These are phyloP conservation scores for Torulaspora pretoriensis DNA, from an alignment of 1,139 yeast genomes.

Conservation along the genomic window DNA sequence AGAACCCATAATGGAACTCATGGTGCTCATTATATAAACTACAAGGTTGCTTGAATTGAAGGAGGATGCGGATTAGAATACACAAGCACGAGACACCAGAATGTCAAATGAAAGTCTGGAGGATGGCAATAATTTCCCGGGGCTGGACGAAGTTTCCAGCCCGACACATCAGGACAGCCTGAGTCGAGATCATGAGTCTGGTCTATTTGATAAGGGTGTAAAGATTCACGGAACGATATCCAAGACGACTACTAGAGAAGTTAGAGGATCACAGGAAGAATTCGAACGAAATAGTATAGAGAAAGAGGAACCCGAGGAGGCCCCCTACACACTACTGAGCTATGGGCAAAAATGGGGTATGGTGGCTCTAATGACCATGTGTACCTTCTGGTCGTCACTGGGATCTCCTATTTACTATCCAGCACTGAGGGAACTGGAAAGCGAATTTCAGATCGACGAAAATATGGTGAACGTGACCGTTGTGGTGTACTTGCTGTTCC, in stretches of 20 bases:
- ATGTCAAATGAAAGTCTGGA: background rate
- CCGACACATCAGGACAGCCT: background rate
- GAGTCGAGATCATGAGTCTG: background rate
- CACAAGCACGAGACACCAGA: background rate
- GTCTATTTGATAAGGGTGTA: background rate
- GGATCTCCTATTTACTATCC: slow-evolving; percentile 38
- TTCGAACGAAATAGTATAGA: slow-evolving; percentile 13
- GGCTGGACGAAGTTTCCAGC: background rate
- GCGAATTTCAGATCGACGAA: slow-evolving; percentile 50
- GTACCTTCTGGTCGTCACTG: slow-evolving; percentile 37
- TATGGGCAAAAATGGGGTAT: slow-evolving; percentile 32
- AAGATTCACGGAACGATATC: slow-evolving; percentile 18
- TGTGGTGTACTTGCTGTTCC: slow-evolving; percentile 65
- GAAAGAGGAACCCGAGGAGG: slow-evolving; percentile 4
- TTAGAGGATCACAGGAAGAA: slow-evolving; percentile 10
- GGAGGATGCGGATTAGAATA: background rate
- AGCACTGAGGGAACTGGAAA: slow-evolving; percentile 41
- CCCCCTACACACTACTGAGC: slow-evolving; percentile 28
- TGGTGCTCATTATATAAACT: no score
- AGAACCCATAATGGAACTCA: background rate
- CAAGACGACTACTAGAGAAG: slow-evolving; percentile 21
- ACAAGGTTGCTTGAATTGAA: no score
- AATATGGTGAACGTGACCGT: slow-evolving; percentile 61
- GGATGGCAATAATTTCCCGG: background rate
- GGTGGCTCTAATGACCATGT: slow-evolving; percentile 33